Percentiles rank a stretch among this genome's conserved stretches.
Conservation (phyloP, 2,329 filamentous ascomycete species). For the Aureobasidium sp. region DNA sequence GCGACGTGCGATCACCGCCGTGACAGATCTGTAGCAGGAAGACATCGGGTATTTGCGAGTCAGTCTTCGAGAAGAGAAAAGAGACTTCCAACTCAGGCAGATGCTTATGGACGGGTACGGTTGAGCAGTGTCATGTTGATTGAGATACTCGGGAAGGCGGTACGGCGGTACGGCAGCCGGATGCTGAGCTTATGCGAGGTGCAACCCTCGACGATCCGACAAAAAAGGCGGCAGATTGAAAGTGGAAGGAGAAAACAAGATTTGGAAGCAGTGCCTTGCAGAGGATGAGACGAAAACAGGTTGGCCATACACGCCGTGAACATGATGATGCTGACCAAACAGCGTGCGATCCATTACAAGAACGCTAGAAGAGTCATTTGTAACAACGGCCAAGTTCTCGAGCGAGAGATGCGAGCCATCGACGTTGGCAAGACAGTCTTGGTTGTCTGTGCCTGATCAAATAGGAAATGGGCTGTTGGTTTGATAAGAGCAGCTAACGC, state of each 20-base stretch:
- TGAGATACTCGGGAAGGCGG: neutral
- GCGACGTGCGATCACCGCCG: neutral
- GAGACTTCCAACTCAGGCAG: neutral
- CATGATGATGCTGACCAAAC: neutral
- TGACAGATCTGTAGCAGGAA: neutral
- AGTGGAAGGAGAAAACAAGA: neutral
- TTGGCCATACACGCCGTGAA: neutral
- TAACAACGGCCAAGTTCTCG: neutral
- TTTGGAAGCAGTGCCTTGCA: neutral
- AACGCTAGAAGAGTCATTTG: neutral
- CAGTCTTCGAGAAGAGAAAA: too few relatives aligned
- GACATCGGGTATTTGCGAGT: neutral
- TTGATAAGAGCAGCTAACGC: neutral
- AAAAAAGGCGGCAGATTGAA: neutral
- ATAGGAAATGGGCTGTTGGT: neutral
- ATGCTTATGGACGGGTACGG: neutral
- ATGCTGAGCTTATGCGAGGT: neutral
- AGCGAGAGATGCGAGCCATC: constrained; percentile 4
- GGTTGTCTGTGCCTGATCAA: neutral
- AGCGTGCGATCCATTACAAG: neutral
- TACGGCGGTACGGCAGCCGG: neutral
- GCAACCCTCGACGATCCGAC: neutral
- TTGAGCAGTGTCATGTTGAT: neutral
- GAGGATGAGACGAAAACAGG: neutral
- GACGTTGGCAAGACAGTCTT: neutral